Percentiles rank a stretch among this genome's conserved stretches.
Conservation (phyloP, 805 yeast species). For the Wickerhamiella hasegawae region DNA sequence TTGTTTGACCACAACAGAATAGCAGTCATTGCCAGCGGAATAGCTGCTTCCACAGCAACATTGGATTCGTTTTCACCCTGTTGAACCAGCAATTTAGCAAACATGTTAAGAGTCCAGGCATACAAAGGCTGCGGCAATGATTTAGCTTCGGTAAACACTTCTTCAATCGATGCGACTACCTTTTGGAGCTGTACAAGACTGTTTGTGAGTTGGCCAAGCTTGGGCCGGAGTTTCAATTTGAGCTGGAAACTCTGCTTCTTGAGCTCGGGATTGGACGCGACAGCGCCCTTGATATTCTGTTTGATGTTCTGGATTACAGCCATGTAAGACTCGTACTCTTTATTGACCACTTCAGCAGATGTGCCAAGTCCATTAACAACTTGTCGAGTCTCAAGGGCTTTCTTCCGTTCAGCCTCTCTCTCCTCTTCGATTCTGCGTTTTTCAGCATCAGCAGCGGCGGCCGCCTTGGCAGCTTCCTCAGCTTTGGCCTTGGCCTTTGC, state of each 20-base stretch:
- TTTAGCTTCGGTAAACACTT: slow-evolving; percentile 33
- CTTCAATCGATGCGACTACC: slow-evolving; percentile 30
- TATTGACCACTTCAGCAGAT: slow-evolving; percentile 17
- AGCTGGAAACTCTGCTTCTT: slow-evolving; percentile 41
- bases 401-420: too few relatives aligned
- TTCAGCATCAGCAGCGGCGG: too few relatives aligned
- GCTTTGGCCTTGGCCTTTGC: slow-evolving; percentile 16
- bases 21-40: slow-evolving; percentile 62
- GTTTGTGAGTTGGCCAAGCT: slow-evolving; percentile 80
- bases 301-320: slow-evolving; percentile 34
- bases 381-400: too few relatives aligned
- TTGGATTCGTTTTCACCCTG: slow-evolving; percentile 90
- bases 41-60: slow-evolving; percentile 58
- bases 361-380: slow-evolving; percentile 3
- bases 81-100: slow-evolving; percentile 70
- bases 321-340: slow-evolving; percentile 19
- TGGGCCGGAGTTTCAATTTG: slow-evolving; percentile 69
- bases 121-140: slow-evolving; percentile 34
- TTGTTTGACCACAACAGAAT: slow-evolving; percentile 34
- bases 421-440: too few relatives aligned
- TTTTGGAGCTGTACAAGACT: slow-evolving; percentile 41
- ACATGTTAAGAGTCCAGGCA: slow-evolving; percentile 62
- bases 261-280: slow-evolving; percentile 35
- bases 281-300: slow-evolving; percentile 36
- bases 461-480: slow-evolving; percentile 7